Base-by-base conservation (phyloP, 768 basidiomycete species). In the Leccinum olivaceopallidum region DNA sequence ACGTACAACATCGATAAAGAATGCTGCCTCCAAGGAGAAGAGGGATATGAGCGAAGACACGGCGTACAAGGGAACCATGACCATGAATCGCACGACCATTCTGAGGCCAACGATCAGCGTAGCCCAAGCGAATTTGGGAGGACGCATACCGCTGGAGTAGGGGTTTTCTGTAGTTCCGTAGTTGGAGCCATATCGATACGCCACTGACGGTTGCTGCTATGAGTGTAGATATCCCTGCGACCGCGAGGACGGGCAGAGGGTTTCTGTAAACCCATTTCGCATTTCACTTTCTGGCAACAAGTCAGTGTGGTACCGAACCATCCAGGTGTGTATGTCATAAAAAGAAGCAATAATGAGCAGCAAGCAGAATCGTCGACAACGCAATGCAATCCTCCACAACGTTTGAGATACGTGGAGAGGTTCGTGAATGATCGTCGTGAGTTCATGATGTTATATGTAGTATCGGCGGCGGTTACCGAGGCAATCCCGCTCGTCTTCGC, bases 41-140 rank as follows among this genome's bases (percentile, higher is more conserved):
- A 99, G 80, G 0, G 96, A 94, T 62, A 98, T 94, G 65, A 98
- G 79, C 4, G 94, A 95, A 0, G 97, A 83, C 30, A 98, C 79
- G 1, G 87, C 94, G 72, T 99, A 98, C 30, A 98, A 78, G 0
- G 96, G 96, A 6, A 92, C 92, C 95, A 98, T 98, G 66, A 98
- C 63, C 91, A 98, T 94, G 70, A 98, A 97, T 52, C 97, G 84
- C 49, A 97, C 82, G 53, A 96, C 95, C 84, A 92, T 90, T 64
- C 96, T 90, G 9, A 48, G 60, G 36, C 56, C 66, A 77, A 30
- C 22, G 6, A 47, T 14, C 3, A 44, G 22, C 2, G 50, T 39
- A 16, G 3, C 3, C 18, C 13, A 49, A 10, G n/a, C 12, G 42
- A 54, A 39, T 39, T 39, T 13, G 20, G 14, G 20, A 28, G 20